Base-by-base conservation (phyloP, 2,329 filamentous ascomycete species). In the Macrophomina pseudophaseolina region DNA sequence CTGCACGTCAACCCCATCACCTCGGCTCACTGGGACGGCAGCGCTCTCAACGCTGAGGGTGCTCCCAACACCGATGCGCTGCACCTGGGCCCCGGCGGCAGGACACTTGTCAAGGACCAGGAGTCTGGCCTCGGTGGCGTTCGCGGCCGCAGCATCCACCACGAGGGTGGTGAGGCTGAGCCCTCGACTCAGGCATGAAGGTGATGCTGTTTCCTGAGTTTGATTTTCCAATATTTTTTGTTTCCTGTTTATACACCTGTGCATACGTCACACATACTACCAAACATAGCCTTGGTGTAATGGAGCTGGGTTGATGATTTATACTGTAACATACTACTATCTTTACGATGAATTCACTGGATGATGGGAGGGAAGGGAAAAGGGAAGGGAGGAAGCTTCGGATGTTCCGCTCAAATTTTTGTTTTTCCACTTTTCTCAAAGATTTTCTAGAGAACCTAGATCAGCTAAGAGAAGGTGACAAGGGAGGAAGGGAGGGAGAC, bases 1-100 rank as follows among this genome's bases (percentile, higher is more conserved):
- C 81, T 89, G 59, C 80, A 80, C 32, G 88, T 92, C 18, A 86
- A 81, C 70, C 88, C 90, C 0, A 87, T 86, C 80, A 67, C 58
- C 6, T 56, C 48, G 23, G 59, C 58, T 40, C 38, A 33, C 28
- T 67, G 65, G 65, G 59, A 63, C 42, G 18, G 49, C 49, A 63
- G 49, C 49, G 33, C 28, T 28, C 65, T 67, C 9, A 18, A 42
- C 18, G 30, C 42, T 3, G 65, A 67, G 12, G 65, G 65, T 49
- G 58, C 59, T 7, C 58, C 59, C 58, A 75, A 71, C 65, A 75
- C 72, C 3, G 65, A 66, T 35, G 11, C 44, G 5, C 65, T 66
- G 9, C 76, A 75, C 64, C 66, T 78, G 46, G 74, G 74, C 40
- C 72, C 74, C 18, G 76, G 76, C 46, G 76, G 71, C 46, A 70